Evolutionary conservation across 768 basidiomycete species (phyloP).

Genomic region (Mycena haematopus): DNA sequence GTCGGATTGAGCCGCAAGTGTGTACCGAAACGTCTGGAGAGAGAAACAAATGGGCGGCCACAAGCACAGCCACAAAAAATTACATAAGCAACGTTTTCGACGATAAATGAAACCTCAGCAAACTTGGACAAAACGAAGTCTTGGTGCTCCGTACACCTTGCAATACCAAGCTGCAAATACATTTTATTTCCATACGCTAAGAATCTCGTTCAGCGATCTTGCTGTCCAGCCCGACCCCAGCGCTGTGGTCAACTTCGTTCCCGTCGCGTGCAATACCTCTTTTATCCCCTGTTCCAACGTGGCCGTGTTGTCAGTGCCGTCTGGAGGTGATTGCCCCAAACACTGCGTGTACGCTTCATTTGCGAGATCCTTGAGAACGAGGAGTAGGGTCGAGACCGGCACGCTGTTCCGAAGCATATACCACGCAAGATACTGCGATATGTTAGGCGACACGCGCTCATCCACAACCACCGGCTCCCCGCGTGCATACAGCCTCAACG

Average conservation of each 20-base stretch:
- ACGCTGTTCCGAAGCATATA: constrained; percentile 74
- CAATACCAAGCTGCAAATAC: background rate
- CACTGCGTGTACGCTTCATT: constrained; percentile 67
- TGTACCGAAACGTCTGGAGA: background rate
- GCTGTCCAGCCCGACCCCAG: constrained; percentile 79
- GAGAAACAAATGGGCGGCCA: background rate
- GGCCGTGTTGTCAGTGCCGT: constrained; percentile 50
- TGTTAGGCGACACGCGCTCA: constrained; percentile 31
- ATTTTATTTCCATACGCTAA: constrained; percentile 52
- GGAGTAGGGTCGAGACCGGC: constrained; percentile 71
- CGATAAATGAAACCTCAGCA: too few relatives aligned
- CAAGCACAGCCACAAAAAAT: background rate
- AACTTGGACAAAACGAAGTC: too few relatives aligned
- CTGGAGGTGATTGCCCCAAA: constrained; percentile 52
- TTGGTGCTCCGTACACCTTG: too few relatives aligned
- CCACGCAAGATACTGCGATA: constrained; percentile 63
- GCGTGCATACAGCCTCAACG: constrained; percentile 61
- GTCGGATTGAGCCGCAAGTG: background rate
- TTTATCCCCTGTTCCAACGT: constrained; percentile 64
- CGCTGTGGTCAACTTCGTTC: constrained; percentile 76
- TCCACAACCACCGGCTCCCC: constrained; percentile 51
- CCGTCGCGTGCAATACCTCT: constrained; percentile 87
- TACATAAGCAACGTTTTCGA: background rate
- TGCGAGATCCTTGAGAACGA: constrained; percentile 65
- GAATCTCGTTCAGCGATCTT: constrained; percentile 69